Evolutionary conservation across 2,329 filamentous ascomycete genomes (phyloP).

Genomic region (Pezicula carpinea): DNA sequence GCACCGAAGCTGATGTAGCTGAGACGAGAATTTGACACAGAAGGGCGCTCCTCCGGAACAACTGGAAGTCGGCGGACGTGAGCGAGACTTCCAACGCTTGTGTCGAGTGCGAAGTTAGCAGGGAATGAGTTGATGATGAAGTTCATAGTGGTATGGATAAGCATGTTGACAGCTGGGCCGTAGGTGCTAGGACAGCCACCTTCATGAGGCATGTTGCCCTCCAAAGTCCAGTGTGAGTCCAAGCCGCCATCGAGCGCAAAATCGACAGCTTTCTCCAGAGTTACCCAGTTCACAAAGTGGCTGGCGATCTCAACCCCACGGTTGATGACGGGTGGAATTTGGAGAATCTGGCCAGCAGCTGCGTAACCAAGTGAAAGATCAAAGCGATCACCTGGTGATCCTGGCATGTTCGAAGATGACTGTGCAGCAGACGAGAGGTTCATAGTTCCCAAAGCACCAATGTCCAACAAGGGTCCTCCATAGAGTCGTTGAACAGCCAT

Average conservation of each 20-base stretch:
- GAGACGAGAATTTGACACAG: constrained; percentile 46
- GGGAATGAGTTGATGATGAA: constrained; percentile 60
- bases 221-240: constrained; percentile 29
- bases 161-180: constrained; percentile 47
- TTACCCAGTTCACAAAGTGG: constrained; percentile 57
- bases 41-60: constrained; percentile 17
- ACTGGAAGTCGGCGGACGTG: constrained; percentile 43
- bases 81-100: constrained; percentile 38
- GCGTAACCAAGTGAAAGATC: constrained; percentile 59
- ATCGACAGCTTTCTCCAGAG: constrained; percentile 54
- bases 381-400: constrained; percentile 38
- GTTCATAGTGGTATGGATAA: constrained; percentile 51
- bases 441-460: constrained; percentile 12
- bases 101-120: constrained; percentile 54
- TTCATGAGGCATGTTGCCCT: constrained; percentile 23
- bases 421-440: constrained; percentile 10
- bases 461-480: constrained; percentile 44
- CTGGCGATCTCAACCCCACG: constrained; percentile 57
- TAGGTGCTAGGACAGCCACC: constrained; percentile 39
- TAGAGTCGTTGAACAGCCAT: constrained; percentile 55
- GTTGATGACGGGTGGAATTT: constrained; percentile 48
- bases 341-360: constrained; percentile 55
- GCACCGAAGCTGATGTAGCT: constrained; percentile 70
- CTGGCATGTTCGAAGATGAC: constrained; percentile 32
- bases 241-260: constrained; percentile 49